Percentiles rank a stretch among this genome's conserved stretches.
Evolutionary conservation across 257 asterid genomes (phyloP).

Genomic region (Nicotiana attenuata): DNA sequence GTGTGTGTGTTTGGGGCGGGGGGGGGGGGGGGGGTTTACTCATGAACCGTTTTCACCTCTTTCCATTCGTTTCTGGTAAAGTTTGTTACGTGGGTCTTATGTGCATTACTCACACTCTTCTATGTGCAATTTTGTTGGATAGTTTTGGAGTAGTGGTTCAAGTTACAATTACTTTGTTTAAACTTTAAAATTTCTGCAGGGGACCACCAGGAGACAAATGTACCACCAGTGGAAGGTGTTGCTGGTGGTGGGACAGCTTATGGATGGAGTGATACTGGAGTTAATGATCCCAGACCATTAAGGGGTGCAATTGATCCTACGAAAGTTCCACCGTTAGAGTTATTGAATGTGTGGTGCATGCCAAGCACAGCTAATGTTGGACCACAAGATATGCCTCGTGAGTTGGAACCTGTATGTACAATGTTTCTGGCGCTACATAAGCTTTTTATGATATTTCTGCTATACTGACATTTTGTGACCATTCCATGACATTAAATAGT

Average conservation of each 20-base stretch:
- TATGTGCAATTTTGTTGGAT: neutral
- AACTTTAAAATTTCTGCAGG: constrained; percentile 33
- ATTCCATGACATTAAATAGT: neutral
- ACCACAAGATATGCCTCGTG: constrained; percentile 84
- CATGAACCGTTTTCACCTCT: neutral
- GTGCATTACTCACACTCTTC: neutral
- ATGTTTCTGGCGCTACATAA: neutral
- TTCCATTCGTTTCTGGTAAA: neutral
- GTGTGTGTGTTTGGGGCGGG: neutral
- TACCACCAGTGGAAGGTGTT: constrained; percentile 96
- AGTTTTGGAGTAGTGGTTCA: neutral
- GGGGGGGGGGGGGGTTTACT: neutral
- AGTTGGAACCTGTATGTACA: constrained; percentile 60
- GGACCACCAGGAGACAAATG: constrained; percentile 47
- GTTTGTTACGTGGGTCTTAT: neutral
- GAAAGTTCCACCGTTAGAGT: constrained; percentile 67
- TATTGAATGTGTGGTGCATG: constrained; percentile 92
- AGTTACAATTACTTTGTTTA: neutral
- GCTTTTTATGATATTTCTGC: neutral
- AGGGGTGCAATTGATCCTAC: constrained; percentile 75
- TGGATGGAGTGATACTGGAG: constrained; percentile 76
- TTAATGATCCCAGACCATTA: constrained; percentile 43
- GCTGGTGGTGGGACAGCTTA: constrained; percentile 98
- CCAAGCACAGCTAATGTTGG: constrained; percentile 92
- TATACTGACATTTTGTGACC: neutral